Evolutionary conservation across 108 stramenopile genomes (phyloP).

Genomic region (Pseudonitzschia pungens): DNA sequence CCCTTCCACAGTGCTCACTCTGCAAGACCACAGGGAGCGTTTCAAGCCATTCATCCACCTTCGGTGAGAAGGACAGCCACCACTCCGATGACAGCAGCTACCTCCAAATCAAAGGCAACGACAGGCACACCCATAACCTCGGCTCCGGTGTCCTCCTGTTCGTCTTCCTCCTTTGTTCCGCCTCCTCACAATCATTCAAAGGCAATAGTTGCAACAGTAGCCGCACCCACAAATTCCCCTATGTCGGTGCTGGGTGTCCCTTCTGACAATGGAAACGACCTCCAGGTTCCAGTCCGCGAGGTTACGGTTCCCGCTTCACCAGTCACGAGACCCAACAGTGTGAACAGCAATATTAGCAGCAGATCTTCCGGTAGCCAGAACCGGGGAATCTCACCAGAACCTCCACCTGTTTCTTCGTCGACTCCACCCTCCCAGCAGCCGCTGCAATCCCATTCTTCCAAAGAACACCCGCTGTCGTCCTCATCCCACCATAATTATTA

Average conservation of each 20-base stretch:
- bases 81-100: not conserved
- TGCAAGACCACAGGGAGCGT: not conserved
- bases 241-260: not conserved
- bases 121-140: not conserved
- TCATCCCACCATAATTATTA: no score
- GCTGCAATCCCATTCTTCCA: not conserved
- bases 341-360: constrained; percentile 8
- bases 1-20: no score
- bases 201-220: not conserved
- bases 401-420: not conserved
- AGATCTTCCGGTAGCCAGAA: not conserved
- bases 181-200: not conserved
- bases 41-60: not conserved
- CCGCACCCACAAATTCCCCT: not conserved
- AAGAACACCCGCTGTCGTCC: no score
- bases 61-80: not conserved
- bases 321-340: not conserved
- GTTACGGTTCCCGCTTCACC: not conserved
- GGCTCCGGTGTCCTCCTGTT: not conserved
- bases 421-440: not conserved
- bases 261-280: not conserved
- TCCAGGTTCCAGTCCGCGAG: not conserved
- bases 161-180: not conserved
- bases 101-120: not conserved
- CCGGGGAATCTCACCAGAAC: not conserved